Percentiles rank a stretch among this genome's conserved stretches.
Conservation (phyloP, 2,329 filamentous ascomycete species). For the Mycosphaerelloides madeirae region DNA sequence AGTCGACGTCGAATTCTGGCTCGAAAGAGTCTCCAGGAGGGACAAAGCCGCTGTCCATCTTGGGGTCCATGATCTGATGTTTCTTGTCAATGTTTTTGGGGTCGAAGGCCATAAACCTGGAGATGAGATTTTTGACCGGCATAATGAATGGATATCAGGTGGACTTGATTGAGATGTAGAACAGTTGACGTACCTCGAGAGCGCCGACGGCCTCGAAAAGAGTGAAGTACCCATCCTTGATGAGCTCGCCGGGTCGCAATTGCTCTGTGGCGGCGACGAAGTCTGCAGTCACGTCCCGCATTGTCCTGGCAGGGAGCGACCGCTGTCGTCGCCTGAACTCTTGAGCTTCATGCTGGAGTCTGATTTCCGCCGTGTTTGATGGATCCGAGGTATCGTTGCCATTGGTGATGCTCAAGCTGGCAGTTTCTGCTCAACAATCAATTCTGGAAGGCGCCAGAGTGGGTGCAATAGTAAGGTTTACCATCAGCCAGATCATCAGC, state of each 20-base stretch:
- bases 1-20: constrained; percentile 48
- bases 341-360: constrained; percentile 23
- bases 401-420: constrained; percentile 2
- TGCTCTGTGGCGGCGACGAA: constrained; percentile 36
- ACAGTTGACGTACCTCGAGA: constrained; percentile 53
- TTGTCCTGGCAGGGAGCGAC: constrained; percentile 7
- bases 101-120: too few species aligned
- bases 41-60: constrained; percentile 94
- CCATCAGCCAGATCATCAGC: constrained; percentile 18
- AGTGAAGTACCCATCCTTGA: constrained; percentile 93
- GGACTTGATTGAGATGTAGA: too few species aligned
- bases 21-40: constrained; percentile 75
- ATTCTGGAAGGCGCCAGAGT: not conserved
- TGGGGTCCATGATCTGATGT: constrained; percentile 89
- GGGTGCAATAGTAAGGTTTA: constrained; percentile 1
- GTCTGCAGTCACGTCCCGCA: constrained; percentile 33
- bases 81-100: too few species aligned
- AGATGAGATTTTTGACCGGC: too few species aligned
- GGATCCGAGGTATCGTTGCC: constrained; percentile 3
- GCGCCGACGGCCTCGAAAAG: constrained; percentile 91
- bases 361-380: constrained; percentile 7
- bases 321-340: constrained; percentile 10
- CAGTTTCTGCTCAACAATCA: constrained; percentile 3
- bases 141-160: not conserved
- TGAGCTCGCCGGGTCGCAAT: constrained; percentile 71